Evolutionary conservation across 768 basidiomycete species (phyloP).

Genomic region (Russula virescens): DNA sequence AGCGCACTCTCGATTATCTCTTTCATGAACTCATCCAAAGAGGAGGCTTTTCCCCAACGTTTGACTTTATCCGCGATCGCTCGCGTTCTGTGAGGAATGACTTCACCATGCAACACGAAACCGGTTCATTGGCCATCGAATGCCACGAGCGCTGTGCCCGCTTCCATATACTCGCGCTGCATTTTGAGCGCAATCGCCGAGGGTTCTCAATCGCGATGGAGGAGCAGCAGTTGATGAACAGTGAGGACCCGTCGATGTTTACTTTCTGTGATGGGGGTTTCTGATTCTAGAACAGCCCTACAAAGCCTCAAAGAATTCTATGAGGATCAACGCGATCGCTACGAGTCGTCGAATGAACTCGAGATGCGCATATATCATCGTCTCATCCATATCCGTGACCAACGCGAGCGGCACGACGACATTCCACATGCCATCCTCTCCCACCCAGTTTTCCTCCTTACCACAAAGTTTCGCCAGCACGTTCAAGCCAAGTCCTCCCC

Average conservation of each 20-base stretch:
- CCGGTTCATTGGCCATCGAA: constrained; percentile 71
- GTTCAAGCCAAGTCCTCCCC: constrained; percentile 77
- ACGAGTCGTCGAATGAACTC: constrained; percentile 76
- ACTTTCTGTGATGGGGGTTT: background rate
- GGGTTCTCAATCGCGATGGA: constrained; percentile 66
- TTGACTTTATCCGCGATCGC: constrained; percentile 87
- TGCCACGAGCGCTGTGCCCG: constrained; percentile 92
- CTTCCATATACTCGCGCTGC: constrained; percentile 84
- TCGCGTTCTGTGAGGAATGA: constrained; percentile 87
- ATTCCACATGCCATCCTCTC: constrained; percentile 61
- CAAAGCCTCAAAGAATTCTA: constrained; percentile 93
- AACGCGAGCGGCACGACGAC: constrained; percentile 66
- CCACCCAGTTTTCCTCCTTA: constrained; percentile 75
- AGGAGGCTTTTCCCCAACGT: constrained; percentile 63
- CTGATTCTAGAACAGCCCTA: constrained; percentile 52
- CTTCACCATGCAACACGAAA: constrained; percentile 88
- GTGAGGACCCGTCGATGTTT: constrained; percentile 41
- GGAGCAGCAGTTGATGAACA: constrained; percentile 87
- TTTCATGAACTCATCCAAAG: constrained; percentile 73
- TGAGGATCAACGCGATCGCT: constrained; percentile 64
- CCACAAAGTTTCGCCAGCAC: constrained; percentile 70
- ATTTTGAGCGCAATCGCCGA: constrained; percentile 49
- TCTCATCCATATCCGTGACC: constrained; percentile 85
- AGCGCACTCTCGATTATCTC: constrained; percentile 90
- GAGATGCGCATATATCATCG: constrained; percentile 97